These are phyloP conservation scores for Taphrina sp. DNA, from an alignment of 1,139 yeast genomes.

Conservation along the genomic window DNA sequence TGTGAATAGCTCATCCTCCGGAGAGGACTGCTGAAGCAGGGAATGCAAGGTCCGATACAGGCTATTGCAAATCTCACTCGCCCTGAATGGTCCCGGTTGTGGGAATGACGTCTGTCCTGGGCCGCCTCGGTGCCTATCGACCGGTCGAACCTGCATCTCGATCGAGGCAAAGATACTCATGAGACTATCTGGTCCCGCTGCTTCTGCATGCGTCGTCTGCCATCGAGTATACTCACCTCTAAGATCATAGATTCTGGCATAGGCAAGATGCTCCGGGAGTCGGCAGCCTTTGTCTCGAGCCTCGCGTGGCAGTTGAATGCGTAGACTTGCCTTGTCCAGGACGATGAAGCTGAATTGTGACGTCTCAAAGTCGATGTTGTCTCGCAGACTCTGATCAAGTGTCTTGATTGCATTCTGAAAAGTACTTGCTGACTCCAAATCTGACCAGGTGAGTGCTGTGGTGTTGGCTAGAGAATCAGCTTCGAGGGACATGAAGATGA, in stretches of 20 bases:
- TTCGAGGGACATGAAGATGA: neutral
- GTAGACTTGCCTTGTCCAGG: constrained; percentile 63
- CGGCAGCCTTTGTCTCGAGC: constrained; percentile 72
- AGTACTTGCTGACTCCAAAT: constrained; percentile 51
- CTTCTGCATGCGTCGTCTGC: constrained; percentile 66
- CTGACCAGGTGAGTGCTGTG: constrained; percentile 63
- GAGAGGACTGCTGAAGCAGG: constrained; percentile 56
- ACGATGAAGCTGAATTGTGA: constrained; percentile 67
- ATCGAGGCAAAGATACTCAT: constrained; percentile 59
- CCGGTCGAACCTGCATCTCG: constrained; percentile 49
- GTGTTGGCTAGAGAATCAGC: constrained; percentile 43
- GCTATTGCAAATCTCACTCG: constrained; percentile 44
- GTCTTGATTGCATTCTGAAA: constrained; percentile 61
- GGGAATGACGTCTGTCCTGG: neutral
- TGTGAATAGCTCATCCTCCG: constrained; percentile 56
- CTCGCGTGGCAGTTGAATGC: constrained; percentile 76
- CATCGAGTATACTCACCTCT: constrained; percentile 69
- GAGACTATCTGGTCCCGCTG: constrained; percentile 52
- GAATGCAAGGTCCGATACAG: constrained; percentile 52
- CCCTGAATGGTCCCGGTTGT: neutral
- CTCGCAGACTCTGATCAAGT: constrained; percentile 55
- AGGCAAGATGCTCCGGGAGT: constrained; percentile 72
- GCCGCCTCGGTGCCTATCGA: constrained; percentile 11
- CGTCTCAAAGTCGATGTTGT: constrained; percentile 48
- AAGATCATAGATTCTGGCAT: constrained; percentile 74